phyloP scores from a whole-genome alignment of 2,329 filamentous ascomycete species.

The Cladosporium colombiae region DNA sequence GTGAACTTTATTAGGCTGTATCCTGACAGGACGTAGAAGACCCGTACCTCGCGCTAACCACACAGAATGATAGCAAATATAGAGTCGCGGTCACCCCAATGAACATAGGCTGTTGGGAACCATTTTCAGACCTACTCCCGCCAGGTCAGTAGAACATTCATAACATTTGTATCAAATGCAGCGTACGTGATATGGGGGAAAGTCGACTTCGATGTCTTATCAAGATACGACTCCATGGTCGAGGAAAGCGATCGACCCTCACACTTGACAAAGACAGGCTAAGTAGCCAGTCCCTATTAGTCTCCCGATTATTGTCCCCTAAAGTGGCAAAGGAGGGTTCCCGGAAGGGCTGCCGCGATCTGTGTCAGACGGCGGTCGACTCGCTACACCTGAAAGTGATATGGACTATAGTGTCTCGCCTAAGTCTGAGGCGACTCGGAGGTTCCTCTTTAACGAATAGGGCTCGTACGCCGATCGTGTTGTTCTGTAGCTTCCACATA shows the following conservation, averaged over 20 bases:
- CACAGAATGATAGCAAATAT: neutral
- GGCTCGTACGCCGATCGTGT: neutral
- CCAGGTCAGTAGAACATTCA: neutral
- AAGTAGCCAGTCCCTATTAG: neutral
- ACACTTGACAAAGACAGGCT: neutral
- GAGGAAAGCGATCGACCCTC: neutral
- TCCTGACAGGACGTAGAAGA: neutral
- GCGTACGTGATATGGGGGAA: constrained; percentile 1
- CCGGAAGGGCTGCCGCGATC: neutral
- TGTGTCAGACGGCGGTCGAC: neutral
- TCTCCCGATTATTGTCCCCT: neutral
- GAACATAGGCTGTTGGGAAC: constrained; percentile 8
- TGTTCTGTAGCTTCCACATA: neutral
- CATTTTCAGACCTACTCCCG: neutral
- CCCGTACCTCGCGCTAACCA: constrained; percentile 1
- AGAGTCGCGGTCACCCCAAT: neutral
- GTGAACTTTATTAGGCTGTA: neutral
- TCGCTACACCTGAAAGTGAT: neutral
- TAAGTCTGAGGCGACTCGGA: neutral
- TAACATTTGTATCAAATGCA: neutral
- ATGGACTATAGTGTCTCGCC: neutral
- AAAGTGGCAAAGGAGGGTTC: neutral
- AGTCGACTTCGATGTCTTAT: neutral
- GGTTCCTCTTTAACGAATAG: neutral
- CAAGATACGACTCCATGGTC: neutral